phyloP scores from a whole-genome alignment of 441 rosid species.

The Adansonia rubrostipa region DNA sequence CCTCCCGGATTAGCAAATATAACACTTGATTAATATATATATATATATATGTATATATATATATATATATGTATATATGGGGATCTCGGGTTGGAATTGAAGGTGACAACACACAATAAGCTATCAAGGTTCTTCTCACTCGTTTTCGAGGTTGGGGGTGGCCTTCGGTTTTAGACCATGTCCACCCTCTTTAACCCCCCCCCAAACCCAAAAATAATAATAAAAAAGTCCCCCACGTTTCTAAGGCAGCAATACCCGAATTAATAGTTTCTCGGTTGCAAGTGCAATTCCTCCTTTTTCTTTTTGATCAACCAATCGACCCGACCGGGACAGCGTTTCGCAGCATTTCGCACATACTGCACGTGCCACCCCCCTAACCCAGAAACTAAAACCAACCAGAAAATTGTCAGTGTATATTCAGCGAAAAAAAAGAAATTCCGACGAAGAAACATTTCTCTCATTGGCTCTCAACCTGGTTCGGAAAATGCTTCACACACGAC shows the following conservation, averaged over 20 bases:
- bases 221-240: constrained; percentile 16
- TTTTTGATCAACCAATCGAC: constrained; percentile 3
- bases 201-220: constrained; percentile 11
- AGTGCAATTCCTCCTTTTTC: background rate
- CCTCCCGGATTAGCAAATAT: background rate
- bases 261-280: constrained; percentile 33
- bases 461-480: constrained; percentile 36
- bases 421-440: constrained; percentile 4
- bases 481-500: constrained; percentile 28
- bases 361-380: constrained; percentile 34
- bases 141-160: constrained; percentile 27
- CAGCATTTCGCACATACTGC: constrained; percentile 34
- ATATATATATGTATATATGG: background rate
- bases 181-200: constrained; percentile 25
- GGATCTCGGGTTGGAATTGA: background rate
- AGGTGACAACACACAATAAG: constrained; percentile 35
- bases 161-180: constrained; percentile 15
- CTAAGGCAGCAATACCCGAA: constrained; percentile 27
- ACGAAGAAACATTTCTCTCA: constrained; percentile 39
- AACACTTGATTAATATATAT: constrained; percentile 19
- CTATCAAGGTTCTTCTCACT: constrained; percentile 1
- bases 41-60: too few species aligned
- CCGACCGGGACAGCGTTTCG: constrained; percentile 21
- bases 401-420: constrained; percentile 27
- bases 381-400: constrained; percentile 31